Percentiles rank a stretch among this genome's conserved stretches.
Evolutionary conservation across 257 asterid genomes (phyloP).

Genomic region (Solanum clarkiae): DNA sequence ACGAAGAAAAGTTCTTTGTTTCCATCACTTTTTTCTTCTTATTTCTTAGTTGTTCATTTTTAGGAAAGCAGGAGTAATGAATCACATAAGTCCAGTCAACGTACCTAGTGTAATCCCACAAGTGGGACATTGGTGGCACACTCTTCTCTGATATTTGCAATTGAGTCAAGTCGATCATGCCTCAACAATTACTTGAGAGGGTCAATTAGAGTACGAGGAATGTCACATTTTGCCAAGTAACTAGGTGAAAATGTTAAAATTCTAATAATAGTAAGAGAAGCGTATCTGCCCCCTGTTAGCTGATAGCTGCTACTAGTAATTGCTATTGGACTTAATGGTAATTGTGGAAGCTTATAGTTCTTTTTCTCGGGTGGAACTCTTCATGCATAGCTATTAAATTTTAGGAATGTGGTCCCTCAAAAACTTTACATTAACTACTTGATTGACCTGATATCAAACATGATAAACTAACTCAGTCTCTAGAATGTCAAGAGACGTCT

Average conservation of each 20-base stretch:
- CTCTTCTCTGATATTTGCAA: too few relatives aligned
- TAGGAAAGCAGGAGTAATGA: neutral
- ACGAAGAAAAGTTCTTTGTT: neutral
- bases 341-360: neutral
- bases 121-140: too few relatives aligned
- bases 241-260: too few relatives aligned
- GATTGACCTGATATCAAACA: neutral
- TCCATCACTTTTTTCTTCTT: neutral
- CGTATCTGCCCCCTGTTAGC: too few relatives aligned
- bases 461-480: neutral
- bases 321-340: too few relatives aligned
- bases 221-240: too few relatives aligned
- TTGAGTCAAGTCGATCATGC: too few relatives aligned
- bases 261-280: too few relatives aligned
- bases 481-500: neutral
- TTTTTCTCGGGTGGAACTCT: neutral
- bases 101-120: too few relatives aligned
- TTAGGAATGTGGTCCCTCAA: neutral
- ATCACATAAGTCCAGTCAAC: neutral
- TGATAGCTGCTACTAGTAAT: too few relatives aligned
- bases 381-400: neutral
- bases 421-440: neutral
- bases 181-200: too few relatives aligned
- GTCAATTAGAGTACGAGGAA: too few relatives aligned
- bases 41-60: neutral